Conservation (phyloP, 345 rosid genomes). For the thale cress (Arabidopsis thaliana) region TAIR10.1 NC_003070.9:306501-307000, state of each 20-base stretch:
- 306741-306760: constrained; percentile 35
- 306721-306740: constrained; percentile 62
- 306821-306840: constrained; percentile 1
- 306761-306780: constrained; percentile 55
- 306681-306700: constrained; percentile 63
- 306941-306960: constrained; percentile 79
- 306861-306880: constrained; percentile 1
- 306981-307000: constrained; percentile 61
- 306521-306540: background rate
- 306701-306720: constrained; percentile 77
- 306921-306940: constrained; percentile 72
- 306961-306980: constrained; percentile 60
- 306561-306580: constrained; percentile 71
- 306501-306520: constrained; percentile 18
- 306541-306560: constrained; percentile 17
- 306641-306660: constrained; percentile 20
- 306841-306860: background rate
- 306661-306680: constrained; percentile 7
- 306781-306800: constrained; percentile 48
- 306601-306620: constrained; percentile 47
- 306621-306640: constrained; percentile 54
- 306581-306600: constrained; percentile 64
- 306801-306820: constrained; percentile 26
- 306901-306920: constrained; percentile 62
- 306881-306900: constrained; percentile 61